Evolutionary conservation across 495 filamentous ascomycete species (phyloP), one percentile per base, ranked within the genome.

Genomic region (Daldinia grandis): DNA sequence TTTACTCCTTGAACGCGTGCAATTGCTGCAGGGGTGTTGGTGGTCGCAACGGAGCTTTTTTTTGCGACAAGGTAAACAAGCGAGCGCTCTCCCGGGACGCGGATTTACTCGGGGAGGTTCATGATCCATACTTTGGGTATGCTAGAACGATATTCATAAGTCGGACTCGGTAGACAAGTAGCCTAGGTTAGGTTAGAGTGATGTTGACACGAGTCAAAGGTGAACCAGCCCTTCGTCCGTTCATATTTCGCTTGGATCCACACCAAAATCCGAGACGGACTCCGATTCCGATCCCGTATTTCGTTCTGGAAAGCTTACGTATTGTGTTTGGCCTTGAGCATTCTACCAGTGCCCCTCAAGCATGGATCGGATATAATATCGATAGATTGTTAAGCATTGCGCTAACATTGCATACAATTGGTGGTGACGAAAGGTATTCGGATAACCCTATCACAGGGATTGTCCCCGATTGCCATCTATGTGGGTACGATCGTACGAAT

Each of bases 11-110:
- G 76, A 68, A 50, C 79, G 81, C 37, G 55, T 67, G 55, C 79
- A 83, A 33, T 79, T 72, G 12, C 54, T 68, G 60, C 81, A 82
- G 12, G 79, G 82, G 24, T 74, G 58, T 31, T 69, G 66, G 17
- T 80, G 76, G 66, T 84, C 82, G 59, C 81, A 82, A 30, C 77
- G 76, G 47, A 84, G 73, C 61, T 82, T 84, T 40, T 80, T 78
- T 21, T 69, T 76, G n/a, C 81, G 77, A 50, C 81, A 82, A 66
- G 79, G 74, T 44, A 78, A 71, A 58, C 78, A 83, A 6, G 81
- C 76, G 10, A 80, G 64, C 4, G 78, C 77, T 25, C 81, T 76
- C 21, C 81, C 74, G 1, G 77, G 72, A 33, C 81, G 78, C 50
- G 79, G 79, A 44, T 78, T 73, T 58, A 68, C 58, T 53, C 68